Percentiles rank a stretch among this genome's conserved stretches.
phyloP scores from a whole-genome alignment of 108 stramenopile species.

The Discostella pseudostelligera region DNA sequence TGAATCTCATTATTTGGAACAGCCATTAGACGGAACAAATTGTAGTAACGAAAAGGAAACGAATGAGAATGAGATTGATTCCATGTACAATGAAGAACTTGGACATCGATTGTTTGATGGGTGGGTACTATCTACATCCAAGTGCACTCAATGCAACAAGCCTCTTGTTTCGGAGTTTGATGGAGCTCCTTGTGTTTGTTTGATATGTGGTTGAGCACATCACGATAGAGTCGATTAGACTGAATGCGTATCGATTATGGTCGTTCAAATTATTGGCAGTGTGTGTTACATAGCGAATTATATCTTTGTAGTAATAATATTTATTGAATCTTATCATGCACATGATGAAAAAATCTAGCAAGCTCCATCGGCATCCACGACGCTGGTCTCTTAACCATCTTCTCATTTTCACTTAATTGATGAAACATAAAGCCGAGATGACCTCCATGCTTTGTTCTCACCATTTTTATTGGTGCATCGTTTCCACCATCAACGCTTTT shows the following conservation, averaged over 20 bases:
- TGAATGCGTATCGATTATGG: no score
- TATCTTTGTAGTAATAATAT: no score
- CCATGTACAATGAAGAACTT: slow-evolving; percentile 19
- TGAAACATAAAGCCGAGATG: slow-evolving; percentile 65
- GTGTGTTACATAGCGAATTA: no score
- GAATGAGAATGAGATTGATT: slow-evolving; percentile 3
- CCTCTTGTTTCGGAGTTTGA: slow-evolving; percentile 27
- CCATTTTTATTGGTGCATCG: slow-evolving; percentile 53
- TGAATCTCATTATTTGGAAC: not conserved
- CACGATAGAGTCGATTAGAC: no score
- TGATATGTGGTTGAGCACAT: slow-evolving; percentile 27
- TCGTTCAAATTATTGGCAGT: no score
- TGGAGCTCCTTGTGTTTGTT: slow-evolving; percentile 21
- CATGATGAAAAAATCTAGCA: slow-evolving; percentile 55
- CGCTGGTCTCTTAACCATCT: slow-evolving; percentile 23
- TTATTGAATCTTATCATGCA: slow-evolving; percentile 11
- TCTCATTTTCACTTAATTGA: slow-evolving; percentile 21
- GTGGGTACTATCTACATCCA: slow-evolving; percentile 15
- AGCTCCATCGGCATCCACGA: slow-evolving; percentile 52
- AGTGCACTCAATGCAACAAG: slow-evolving; percentile 25
- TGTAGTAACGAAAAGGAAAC: not conserved
- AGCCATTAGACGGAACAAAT: not conserved
- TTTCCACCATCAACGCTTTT: slow-evolving; percentile 43
- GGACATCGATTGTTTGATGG: slow-evolving; percentile 25
- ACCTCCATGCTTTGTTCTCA: slow-evolving; percentile 59